Base-by-base conservation (phyloP, 768 basidiomycete genomes). In the Antrodiella citrinella region DNA sequence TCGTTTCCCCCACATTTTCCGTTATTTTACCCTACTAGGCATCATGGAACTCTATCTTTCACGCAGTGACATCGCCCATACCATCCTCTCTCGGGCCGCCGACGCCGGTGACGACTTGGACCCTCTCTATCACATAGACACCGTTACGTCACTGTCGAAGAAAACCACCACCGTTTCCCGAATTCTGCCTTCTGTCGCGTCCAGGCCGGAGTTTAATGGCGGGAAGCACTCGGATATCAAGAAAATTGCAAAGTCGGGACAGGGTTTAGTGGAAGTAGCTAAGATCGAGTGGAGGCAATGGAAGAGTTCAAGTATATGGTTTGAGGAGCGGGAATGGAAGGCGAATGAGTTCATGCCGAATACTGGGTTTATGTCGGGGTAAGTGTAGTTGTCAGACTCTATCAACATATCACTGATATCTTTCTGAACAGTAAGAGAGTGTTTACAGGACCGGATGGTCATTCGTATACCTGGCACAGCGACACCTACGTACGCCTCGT, bases 261-360 rank as follows among this genome's bases (percentile, higher is more conserved):
- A n/a, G 47, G 12, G 5, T 15, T 23, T 30, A 19, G 19, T 39
- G 15, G 51, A 52, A 26, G 35, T 48, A 9, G 51, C 47, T 12
- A 26, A 47, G 26, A 48, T 52, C 11, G n/a, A 44, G 21, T 52
- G 51, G 51, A 38, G 48, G 26, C 22, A 15, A 13, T 7, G 43
- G 13, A 7, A 7, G 30, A 20, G 41, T 3, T 25, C 38, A 4
- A 23, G 46, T 3, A 13, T 46, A 13, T 2, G 47, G 5, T 48
- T 21, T 20, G 30, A 48, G 24, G 39, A 19, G 40, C 4, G 44
- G 42, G 39, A 26, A 18, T 3, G 26, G 22, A 47, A 48, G 24
- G 22, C 48, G 19, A 21, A 30, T 12, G 15, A 30, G 26, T 22
- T 52, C 20, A 30, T 52, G 41, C 52, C 48, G 2, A 10, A 19